These are phyloP conservation scores for Cyberlindnera subsufficiens DNA, from an alignment of 805 yeast species.

Conservation along the genomic window DNA sequence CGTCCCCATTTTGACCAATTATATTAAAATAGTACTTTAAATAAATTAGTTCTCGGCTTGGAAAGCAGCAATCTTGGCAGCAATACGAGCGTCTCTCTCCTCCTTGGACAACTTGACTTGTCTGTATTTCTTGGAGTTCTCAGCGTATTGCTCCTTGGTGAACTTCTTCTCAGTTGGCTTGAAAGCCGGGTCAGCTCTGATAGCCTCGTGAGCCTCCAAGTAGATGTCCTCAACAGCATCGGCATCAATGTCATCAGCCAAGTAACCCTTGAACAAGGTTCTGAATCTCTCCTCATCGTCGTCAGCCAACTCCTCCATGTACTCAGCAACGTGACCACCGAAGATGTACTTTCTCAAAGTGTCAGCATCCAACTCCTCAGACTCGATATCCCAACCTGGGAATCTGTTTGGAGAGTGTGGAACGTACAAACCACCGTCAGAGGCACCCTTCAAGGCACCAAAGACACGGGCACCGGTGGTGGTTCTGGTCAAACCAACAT, in stretches of 20 bases:
- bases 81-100: slow-evolving; percentile 85
- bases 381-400: slow-evolving; percentile 99
- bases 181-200: slow-evolving; percentile 93
- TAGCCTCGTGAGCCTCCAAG: slow-evolving; percentile 88
- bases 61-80: slow-evolving; percentile 92
- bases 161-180: slow-evolving; percentile 86
- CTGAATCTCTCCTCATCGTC: slow-evolving; percentile 99
- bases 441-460: slow-evolving; percentile 99
- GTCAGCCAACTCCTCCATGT: slow-evolving; percentile 99
- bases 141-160: slow-evolving; percentile 98
- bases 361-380: slow-evolving; percentile 97
- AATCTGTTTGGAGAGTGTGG: slow-evolving; percentile 99
- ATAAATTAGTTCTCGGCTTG: slow-evolving; percentile 32
- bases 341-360: slow-evolving; percentile 97
- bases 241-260: slow-evolving; percentile 95
- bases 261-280: slow-evolving; percentile 91
- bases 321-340: slow-evolving; percentile 99
- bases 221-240: slow-evolving; percentile 95
- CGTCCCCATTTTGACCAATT: slow-evolving; percentile 28
- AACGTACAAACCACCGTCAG: slow-evolving; percentile 98
- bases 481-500: slow-evolving; percentile 99
- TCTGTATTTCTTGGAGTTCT: slow-evolving; percentile 90
- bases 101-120: slow-evolving; percentile 82
- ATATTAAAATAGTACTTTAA: background rate
- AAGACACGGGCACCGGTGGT: slow-evolving; percentile 99